Evolutionary conservation across 129 eudicot genomes (phyloP).

Genomic region (Escallonia herrerae): DNA sequence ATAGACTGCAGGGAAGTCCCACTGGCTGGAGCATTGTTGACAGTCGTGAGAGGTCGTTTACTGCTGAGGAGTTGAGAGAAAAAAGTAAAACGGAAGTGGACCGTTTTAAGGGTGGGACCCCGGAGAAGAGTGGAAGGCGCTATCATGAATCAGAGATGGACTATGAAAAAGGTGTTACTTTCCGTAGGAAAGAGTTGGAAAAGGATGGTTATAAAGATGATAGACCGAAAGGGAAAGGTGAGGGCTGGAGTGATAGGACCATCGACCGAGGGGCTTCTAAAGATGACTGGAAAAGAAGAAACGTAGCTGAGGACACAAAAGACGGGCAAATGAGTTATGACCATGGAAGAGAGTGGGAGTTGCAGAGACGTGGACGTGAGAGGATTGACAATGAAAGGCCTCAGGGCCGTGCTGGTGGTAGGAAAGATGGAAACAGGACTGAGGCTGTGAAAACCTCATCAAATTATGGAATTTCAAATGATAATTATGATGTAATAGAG

Average conservation of each 20-base stretch:
- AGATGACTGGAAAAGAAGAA: constrained; percentile 70
- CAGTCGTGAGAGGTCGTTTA: constrained; percentile 34
- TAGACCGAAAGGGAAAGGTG: constrained; percentile 69
- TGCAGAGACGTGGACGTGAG: constrained; percentile 86
- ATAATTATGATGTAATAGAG: constrained; percentile 91
- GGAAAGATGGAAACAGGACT: constrained; percentile 79
- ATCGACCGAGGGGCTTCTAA: constrained; percentile 41
- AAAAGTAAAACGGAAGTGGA: constrained; percentile 50
- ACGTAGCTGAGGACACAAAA: constrained; percentile 44
- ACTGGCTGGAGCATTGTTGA: constrained; percentile 26
- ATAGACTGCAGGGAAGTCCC: constrained; percentile 21
- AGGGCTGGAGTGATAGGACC: constrained; percentile 48
- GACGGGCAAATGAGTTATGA: constrained; percentile 64
- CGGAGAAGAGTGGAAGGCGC: constrained; percentile 65
- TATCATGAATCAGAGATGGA: constrained; percentile 61
- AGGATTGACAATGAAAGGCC: constrained; percentile 58
- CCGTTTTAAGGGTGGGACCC: constrained; percentile 43
- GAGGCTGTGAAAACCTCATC: constrained; percentile 93
- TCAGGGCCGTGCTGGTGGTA: constrained; percentile 63
- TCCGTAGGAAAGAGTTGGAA: constrained; percentile 50
- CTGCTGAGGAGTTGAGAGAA: constrained; percentile 53
- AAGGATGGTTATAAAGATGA: constrained; percentile 62
- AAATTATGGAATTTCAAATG: constrained; percentile 73
- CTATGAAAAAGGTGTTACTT: constrained; percentile 37
- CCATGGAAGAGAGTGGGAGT: constrained; percentile 80